A percentile compares a stretch with the other conserved stretches of the same genome.
Evolutionary conservation across 108 stramenopile genomes (phyloP).

Genomic region (Schizochytrium sp.): DNA sequence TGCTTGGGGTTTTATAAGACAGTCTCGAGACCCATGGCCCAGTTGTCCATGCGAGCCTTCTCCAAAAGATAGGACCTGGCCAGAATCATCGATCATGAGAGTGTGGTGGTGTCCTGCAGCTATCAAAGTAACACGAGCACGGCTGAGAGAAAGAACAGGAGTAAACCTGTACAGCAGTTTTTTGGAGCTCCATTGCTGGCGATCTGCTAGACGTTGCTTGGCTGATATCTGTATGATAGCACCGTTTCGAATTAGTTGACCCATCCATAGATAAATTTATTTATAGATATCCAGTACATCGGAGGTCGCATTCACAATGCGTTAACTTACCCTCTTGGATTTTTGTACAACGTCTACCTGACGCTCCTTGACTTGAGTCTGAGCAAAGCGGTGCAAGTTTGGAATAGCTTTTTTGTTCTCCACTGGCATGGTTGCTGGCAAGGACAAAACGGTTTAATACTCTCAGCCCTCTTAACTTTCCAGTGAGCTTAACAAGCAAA

Average conservation of each 20-base stretch:
- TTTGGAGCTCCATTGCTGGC: neutral
- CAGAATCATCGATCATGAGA: neutral
- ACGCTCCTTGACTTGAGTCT: conserved; percentile 38
- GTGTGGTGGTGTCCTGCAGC: conserved; percentile 32
- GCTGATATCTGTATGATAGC: neutral
- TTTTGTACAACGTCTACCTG: neutral
- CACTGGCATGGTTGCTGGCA: neutral
- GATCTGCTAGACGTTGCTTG: conserved; percentile 14
- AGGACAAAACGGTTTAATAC: no score
- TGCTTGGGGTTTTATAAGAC: neutral
- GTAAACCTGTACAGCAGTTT: neutral
- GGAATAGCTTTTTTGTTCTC: conserved; percentile 2
- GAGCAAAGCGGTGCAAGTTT: conserved; percentile 33
- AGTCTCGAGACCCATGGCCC: neutral
- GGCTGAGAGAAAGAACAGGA: neutral
- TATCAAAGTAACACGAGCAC: neutral
- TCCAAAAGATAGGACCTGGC: conserved; percentile 17
- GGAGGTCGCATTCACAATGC: neutral
- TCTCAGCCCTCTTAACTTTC: neutral
- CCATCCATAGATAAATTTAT: neutral
- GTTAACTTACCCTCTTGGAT: neutral
- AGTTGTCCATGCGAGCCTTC: conserved; percentile 47
- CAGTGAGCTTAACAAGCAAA: neutral
- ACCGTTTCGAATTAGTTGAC: neutral
- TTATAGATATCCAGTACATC: neutral